Base-by-base conservation (phyloP, 1,139 yeast species). In the Pichia kudriavzevii region DNA sequence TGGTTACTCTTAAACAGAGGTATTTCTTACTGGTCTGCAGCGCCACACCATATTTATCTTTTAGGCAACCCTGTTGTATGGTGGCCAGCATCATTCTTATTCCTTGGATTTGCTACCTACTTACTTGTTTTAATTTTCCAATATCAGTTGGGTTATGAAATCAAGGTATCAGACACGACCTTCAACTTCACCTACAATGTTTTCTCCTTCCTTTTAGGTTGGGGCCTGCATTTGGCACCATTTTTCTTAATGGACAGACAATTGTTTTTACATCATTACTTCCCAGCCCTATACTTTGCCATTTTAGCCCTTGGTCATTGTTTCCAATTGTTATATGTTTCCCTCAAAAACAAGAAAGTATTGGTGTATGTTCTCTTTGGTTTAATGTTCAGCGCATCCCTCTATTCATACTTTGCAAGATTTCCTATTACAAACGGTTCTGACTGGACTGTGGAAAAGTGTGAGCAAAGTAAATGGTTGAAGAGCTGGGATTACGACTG, bases 1-100 rank as follows among this genome's bases (percentile, higher is more conserved):
- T 93, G 99, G 99, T 95, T 96, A 41, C 60, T 81, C 26, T 68
- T 93, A 54, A 61, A 69, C 43, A 79, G 97, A 60, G 98, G 98
- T 58, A 91, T 93, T 60, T 85, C 85, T 62, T 93, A 91, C 66
- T 91, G 97, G 97, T 47, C 45, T 32, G 34, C 25, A 17, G 76
- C 82, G 42, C 69, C 80, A 56, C 73, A 70, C 47, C 94, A 83
- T 57, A 75, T 91, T 29, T 93, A 91, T 58, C 69, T 93, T 45
- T 56, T 91, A 31, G 99, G 99, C 56, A 93, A 93, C 56, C 88
- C 91, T 15, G 73, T 83, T 34, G 66, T 79, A 29, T 93, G 97
- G 96, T 88, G 94, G 91, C 57, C 81, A 5, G 70, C 80, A n/a
- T 65, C 94, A 24, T 67, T 69, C 11, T 58, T 75, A 18, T 63